Base-by-base conservation (phyloP, 163 green algal genomes). In the Volvox carteri region DNA sequence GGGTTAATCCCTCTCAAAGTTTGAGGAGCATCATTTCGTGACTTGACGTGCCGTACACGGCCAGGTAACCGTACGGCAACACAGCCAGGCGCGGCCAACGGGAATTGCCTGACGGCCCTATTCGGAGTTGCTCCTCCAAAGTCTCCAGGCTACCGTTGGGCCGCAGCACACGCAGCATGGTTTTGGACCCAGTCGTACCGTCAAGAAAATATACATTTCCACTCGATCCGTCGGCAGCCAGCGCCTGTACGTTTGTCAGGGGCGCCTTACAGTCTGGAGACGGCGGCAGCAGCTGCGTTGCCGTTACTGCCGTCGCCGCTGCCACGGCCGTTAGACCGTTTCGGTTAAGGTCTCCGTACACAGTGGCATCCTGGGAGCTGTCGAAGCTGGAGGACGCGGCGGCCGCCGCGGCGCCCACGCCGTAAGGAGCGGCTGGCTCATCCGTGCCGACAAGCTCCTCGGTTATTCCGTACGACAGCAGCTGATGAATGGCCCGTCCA, bases 141-240 rank as follows among this genome's bases (percentile, higher is more conserved):
- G 58, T 62, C 16, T 65, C 41, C 3, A 86, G 33, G 14, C 33
- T 58, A n/a, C 62, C 78, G 42, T 77, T 44, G 41, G 58, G 58
- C 12, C 60, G 78, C 44, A 78, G 33, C 62, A 78, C 60, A 11
- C n/a, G 46, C 44, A 86, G 42, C 30, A 39, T 39, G 16, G 62
- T 86, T 23, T 2, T 41, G 16, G 42, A 52, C n/a, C 62, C 62
- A 16, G 12, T 68, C 23, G n/a, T 67, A 28, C 79, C 79, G 42
- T 86, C 79, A 42, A 86, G 35, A 3, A 86, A 33, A 60, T 86
- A 86, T 12, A 86, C 65, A 33, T 86, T 52, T 42, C 79, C 79
- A 30, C 54, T 78, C 8, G 18, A 42, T n/a, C 42, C n/a, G 62
- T 86, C 79, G 11, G 79, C 46, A 4, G 62, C 79, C 28, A 86